These are phyloP conservation scores for Plasmodium blacklocki DNA, from an alignment of 169 alveolate species.

Conservation along the genomic window DNA sequence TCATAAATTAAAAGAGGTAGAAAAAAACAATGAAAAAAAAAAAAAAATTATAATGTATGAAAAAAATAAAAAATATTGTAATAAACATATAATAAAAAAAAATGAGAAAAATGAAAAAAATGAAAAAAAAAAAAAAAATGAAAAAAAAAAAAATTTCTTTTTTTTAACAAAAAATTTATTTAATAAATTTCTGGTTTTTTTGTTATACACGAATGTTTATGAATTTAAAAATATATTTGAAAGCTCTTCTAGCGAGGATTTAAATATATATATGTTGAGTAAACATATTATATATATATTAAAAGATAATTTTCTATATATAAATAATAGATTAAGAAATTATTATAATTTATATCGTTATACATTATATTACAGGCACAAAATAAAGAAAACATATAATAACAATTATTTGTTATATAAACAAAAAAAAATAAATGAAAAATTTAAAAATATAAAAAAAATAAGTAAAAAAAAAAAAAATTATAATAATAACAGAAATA, in stretches of 20 bases:
- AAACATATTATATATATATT: conserved; percentile 24
- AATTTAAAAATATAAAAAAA: not conserved
- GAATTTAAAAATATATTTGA: conserved; percentile 33
- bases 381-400: not conserved
- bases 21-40: not conserved
- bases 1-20: not conserved
- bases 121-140: too few species aligned
- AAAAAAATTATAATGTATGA: not conserved
- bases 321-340: conserved; percentile 11
- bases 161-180: conserved; percentile 53
- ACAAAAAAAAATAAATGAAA: not conserved
- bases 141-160: conserved; percentile 25
- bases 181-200: conserved; percentile 58
- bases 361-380: not conserved
- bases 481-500: not conserved
- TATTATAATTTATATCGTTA: not conserved
- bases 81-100: conserved; percentile 15
- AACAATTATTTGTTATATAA: not conserved
- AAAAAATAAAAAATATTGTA: not conserved
- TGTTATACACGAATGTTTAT: conserved; percentile 33
- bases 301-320: conserved; percentile 20
- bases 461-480: not conserved
- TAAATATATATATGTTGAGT: conserved; percentile 19
- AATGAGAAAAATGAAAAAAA: not conserved
- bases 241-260: conserved; percentile 19